Conservation (phyloP, 805 yeast genomes). For the Ogataea pini region DNA sequence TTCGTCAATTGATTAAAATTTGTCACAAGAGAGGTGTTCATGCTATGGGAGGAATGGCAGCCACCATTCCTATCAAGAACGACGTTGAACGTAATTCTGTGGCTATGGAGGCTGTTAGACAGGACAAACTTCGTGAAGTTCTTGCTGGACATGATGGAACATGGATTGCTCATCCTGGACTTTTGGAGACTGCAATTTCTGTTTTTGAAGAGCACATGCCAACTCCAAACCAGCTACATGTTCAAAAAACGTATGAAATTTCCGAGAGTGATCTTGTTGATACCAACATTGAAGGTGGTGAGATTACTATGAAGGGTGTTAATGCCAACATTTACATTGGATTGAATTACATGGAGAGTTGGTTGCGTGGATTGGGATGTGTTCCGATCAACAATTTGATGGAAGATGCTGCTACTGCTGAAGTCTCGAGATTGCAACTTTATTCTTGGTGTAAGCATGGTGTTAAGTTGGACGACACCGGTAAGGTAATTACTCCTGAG, state of each 20-base stretch:
- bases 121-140: conserved; percentile 77
- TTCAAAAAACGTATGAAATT: conserved; percentile 45
- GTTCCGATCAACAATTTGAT: conserved; percentile 81
- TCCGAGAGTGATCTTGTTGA: conserved; percentile 60
- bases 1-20: conserved; percentile 66
- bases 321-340: conserved; percentile 74
- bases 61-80: conserved; percentile 77
- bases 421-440: conserved; percentile 78
- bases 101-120: conserved; percentile 72
- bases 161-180: conserved; percentile 88
- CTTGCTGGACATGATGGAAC: conserved; percentile 83
- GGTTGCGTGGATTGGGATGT: conserved; percentile 84
- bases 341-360: conserved; percentile 77
- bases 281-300: conserved; percentile 62
- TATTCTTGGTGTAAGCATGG: conserved; percentile 84
- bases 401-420: conserved; percentile 93
- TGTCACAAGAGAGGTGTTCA: conserved; percentile 81
- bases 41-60: conserved; percentile 93
- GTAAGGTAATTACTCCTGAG: conserved; percentile 58
- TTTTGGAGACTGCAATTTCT: conserved; percentile 69
- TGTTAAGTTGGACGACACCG: conserved; percentile 57
- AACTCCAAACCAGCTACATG: conserved; percentile 73
- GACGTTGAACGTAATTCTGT: conserved; percentile 61
- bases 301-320: conserved; percentile 70
- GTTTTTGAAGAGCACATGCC: conserved; percentile 78